Evolutionary conservation across 352 stramenopile species (phyloP).

Genomic region (Phytophthora capsici): DNA sequence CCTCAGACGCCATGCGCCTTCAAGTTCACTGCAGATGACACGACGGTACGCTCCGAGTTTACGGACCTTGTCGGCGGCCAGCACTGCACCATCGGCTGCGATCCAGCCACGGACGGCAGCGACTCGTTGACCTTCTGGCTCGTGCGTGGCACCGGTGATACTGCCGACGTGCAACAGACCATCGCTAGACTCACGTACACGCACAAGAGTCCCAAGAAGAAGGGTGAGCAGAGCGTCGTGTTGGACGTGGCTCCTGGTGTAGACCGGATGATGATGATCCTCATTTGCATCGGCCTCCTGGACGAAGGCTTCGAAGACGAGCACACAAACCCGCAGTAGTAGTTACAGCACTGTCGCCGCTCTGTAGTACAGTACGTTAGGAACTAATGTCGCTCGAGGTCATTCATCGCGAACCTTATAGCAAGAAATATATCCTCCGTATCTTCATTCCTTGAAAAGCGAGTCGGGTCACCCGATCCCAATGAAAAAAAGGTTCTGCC

Average conservation of each 20-base stretch:
- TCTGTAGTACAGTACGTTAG: not conserved
- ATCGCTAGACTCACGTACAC: conserved; percentile 37
- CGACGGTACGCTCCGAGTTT: conserved; percentile 40
- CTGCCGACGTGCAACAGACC: conserved; percentile 38
- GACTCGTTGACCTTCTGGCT: conserved; percentile 44
- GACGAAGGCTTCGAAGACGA: conserved; percentile 39
- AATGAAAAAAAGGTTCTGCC: conserved; percentile 13
- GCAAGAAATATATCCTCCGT: conserved; percentile 26
- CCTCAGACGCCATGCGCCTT: conserved; percentile 34
- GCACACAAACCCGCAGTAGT: conserved; percentile 31
- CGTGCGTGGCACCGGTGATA: conserved; percentile 33
- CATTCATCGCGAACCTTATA: conserved; percentile 7
- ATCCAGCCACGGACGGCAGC: conserved; percentile 24
- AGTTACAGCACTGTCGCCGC: not conserved
- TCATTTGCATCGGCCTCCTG: conserved; percentile 47
- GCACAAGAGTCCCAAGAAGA: conserved; percentile 31
- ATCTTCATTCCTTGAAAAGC: conserved; percentile 2
- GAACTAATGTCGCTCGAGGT: conserved; percentile 9
- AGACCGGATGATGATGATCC: conserved; percentile 51
- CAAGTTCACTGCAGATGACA: conserved; percentile 41
- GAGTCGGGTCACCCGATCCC: conserved; percentile 8
- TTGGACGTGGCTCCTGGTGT: conserved; percentile 43
- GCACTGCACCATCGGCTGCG: conserved; percentile 41
- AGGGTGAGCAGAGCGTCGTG: conserved; percentile 29
- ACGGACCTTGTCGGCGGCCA: conserved; percentile 41